Evolutionary conservation across 129 eudicot genomes (phyloP).

Genomic region (Chrysanthemum makinoi): DNA sequence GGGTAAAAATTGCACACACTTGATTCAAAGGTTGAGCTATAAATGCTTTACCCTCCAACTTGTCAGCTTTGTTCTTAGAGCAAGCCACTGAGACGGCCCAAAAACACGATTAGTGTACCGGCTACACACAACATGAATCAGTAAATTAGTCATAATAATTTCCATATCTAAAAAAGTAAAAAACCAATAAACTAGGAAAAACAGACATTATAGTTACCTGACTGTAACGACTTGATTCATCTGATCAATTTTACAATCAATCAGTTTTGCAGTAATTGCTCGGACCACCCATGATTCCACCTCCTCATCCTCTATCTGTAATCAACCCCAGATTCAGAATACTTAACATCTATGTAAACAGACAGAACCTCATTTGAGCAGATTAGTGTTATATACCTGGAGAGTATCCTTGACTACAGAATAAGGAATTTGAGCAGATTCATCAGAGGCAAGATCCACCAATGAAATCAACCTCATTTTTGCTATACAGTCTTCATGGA

Average conservation of each 20-base stretch:
- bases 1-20: slow-evolving; percentile 5
- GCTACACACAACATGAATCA: slow-evolving; percentile 34
- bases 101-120: slow-evolving; percentile 69
- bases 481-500: slow-evolving; percentile 74
- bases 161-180: not conserved
- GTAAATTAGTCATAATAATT: not conserved
- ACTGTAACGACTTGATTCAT: slow-evolving; percentile 70
- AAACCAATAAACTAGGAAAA: not conserved
- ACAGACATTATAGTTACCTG: slow-evolving; percentile 35
- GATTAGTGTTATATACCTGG: slow-evolving; percentile 33
- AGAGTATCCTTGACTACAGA: slow-evolving; percentile 64
- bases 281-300: slow-evolving; percentile 84
- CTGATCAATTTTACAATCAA: slow-evolving; percentile 87
- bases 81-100: slow-evolving; percentile 73
- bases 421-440: slow-evolving; percentile 68
- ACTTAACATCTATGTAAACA: too few species aligned
- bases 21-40: not conserved
- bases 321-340: not conserved
- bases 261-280: slow-evolving; percentile 70
- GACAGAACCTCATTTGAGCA: not conserved
- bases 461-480: slow-evolving; percentile 88
- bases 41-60: slow-evolving; percentile 71
- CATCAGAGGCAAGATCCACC: slow-evolving; percentile 69
- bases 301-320: slow-evolving; percentile 70
- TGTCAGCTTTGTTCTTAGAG: slow-evolving; percentile 62